These are phyloP conservation scores for Pseudozyma pruni DNA, from an alignment of 1,284 basidiomycete genomes.

Conservation along the genomic window DNA sequence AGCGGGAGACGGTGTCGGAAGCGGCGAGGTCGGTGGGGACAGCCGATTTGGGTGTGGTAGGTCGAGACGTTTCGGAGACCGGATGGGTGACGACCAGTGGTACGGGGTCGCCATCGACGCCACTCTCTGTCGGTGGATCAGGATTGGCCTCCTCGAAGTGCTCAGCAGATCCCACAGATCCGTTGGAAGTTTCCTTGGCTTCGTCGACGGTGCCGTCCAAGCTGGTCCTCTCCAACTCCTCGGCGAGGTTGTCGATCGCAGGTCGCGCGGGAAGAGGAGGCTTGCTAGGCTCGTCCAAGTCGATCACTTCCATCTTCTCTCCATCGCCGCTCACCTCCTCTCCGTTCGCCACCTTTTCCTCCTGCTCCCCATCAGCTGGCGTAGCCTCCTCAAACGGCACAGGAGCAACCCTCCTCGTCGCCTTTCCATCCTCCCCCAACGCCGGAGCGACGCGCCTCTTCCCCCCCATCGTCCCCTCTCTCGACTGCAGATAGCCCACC, in stretches of 20 bases:
- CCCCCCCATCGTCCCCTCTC: slow-evolving; percentile 10
- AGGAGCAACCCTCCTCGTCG: slow-evolving; percentile 4
- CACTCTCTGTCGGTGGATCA: too few species aligned
- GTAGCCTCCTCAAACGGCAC: slow-evolving; percentile 11
- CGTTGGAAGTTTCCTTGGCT: neutral
- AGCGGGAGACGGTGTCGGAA: slow-evolving; percentile 15
- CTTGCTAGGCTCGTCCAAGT: slow-evolving; percentile 13
- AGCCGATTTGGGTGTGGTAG: slow-evolving; percentile 1
- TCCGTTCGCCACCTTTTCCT: neutral
- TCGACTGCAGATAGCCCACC: slow-evolving; percentile 22
- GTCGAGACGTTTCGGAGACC: neutral
- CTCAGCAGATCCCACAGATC: too few species aligned
- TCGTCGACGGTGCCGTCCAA: slow-evolving; percentile 1
- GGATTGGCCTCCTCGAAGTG: too few species aligned
- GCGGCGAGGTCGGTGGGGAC: slow-evolving; percentile 2
- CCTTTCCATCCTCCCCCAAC: too few species aligned
- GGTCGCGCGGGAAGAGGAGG: slow-evolving; percentile 14
- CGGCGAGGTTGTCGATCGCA: slow-evolving; percentile 9
- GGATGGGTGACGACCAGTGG: neutral
- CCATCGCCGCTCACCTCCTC: neutral
- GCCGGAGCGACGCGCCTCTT: slow-evolving; percentile 21
- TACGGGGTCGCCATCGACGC: neutral
- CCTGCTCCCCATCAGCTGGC: too few species aligned
- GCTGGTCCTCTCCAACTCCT: slow-evolving; percentile 7
- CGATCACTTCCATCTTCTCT: slow-evolving; percentile 19